A percentile compares a stretch with the other conserved stretches of the same genome.
These are phyloP conservation scores for Pseudopyricularia cyperi DNA, from an alignment of 2,329 filamentous ascomycete species.

Conservation along the genomic window DNA sequence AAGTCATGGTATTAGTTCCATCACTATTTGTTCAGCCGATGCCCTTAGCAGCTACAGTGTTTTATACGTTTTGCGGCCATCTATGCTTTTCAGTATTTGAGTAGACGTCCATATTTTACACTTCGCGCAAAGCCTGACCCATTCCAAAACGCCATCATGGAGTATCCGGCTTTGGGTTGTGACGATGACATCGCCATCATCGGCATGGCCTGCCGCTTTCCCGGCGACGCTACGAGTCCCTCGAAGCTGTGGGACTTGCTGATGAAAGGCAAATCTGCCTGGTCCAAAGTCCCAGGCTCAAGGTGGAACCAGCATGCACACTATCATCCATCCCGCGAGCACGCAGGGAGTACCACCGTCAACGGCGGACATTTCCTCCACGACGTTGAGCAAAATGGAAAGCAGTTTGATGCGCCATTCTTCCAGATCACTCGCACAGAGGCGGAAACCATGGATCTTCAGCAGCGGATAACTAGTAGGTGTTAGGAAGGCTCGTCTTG, in stretches of 20 bases:
- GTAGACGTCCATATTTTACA: no score
- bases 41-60: no score
- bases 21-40: no score
- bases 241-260: slow-evolving; percentile 18
- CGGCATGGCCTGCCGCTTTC: slow-evolving; percentile 23
- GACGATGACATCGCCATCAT: slow-evolving; percentile 19
- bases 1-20: no score
- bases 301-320: slow-evolving; percentile 21
- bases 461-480: slow-evolving; percentile 10
- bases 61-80: no score
- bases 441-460: slow-evolving; percentile 20
- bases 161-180: no score
- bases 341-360: slow-evolving; percentile 14
- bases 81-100: no score
- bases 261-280: slow-evolving; percentile 5
- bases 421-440: slow-evolving; percentile 21
- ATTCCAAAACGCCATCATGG: no score
- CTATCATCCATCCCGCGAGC: slow-evolving; percentile 11
- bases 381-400: slow-evolving; percentile 13
- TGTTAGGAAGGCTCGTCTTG: background rate
- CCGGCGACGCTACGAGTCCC: slow-evolving; percentile 17
- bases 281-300: slow-evolving; percentile 10
- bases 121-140: no score
- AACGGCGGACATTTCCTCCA: slow-evolving; percentile 18
- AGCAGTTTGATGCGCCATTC: slow-evolving; percentile 18